Percentiles rank a stretch among this genome's conserved stretches.
Conservation (phyloP, 2,329 filamentous ascomycete species). For the Westerdykella sp. region DNA sequence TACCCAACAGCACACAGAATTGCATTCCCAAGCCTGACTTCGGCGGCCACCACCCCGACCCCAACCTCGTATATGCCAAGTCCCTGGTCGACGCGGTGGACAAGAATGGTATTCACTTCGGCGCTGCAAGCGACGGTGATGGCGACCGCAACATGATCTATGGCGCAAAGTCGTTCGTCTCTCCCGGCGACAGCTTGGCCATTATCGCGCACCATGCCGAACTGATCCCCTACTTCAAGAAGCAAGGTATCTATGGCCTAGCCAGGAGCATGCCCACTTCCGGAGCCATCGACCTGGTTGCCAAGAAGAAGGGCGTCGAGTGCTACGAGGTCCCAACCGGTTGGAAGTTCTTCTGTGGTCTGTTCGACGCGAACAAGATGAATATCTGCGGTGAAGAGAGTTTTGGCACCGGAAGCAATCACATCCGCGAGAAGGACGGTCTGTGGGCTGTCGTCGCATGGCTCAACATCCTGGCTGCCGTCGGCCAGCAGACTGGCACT, state of each 20-base stretch:
- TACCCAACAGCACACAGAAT: constrained; percentile 80
- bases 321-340: constrained; percentile 97
- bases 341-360: constrained; percentile 98
- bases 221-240: constrained; percentile 96
- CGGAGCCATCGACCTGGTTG: constrained; percentile 89
- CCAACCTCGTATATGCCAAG: constrained; percentile 95
- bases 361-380: constrained; percentile 98
- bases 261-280: constrained; percentile 98
- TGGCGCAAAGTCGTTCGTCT: constrained; percentile 92
- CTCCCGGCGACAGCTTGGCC: constrained; percentile 91
- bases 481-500: constrained; percentile 73
- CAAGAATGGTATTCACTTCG: constrained; percentile 86
- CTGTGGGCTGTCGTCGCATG: constrained; percentile 96
- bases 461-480: constrained; percentile 96
- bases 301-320: constrained; percentile 84
- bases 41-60: constrained; percentile 93
- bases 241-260: constrained; percentile 90
- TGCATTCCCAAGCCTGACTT: constrained; percentile 91
- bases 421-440: constrained; percentile 98
- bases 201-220: constrained; percentile 97
- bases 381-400: constrained; percentile 99
- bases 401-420: constrained; percentile 96
- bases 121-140: constrained; percentile 92
- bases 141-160: constrained; percentile 99
- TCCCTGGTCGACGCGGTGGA: constrained; percentile 91